Evolutionary conservation across 441 rosid species (phyloP).

Genomic region (Omphalea diandra): DNA sequence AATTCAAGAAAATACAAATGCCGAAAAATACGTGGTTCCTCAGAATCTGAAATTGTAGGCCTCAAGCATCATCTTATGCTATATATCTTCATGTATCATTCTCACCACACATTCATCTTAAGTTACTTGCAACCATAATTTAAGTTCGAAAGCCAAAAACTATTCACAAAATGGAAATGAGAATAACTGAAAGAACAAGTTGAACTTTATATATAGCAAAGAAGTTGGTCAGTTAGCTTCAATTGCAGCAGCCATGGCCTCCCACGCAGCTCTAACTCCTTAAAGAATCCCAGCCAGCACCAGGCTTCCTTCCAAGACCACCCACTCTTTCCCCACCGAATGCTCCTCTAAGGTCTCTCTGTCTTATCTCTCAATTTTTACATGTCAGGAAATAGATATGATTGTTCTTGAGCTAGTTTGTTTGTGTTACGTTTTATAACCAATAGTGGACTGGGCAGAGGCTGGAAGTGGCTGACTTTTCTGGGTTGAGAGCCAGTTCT

Average conservation of each 20-base stretch:
- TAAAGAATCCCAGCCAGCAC: constrained; percentile 65
- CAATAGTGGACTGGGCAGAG: too few relatives aligned
- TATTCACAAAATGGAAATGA: neutral
- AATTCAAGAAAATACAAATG: neutral
- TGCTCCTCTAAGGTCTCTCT: constrained; percentile 61
- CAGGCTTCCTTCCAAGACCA: constrained; percentile 58
- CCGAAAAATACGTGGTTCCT: constrained; percentile 34
- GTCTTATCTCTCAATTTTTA: constrained; percentile 14
- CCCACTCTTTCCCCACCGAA: constrained; percentile 65
- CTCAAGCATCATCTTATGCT: constrained; percentile 46
- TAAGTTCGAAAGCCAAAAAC: neutral
- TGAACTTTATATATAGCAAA: constrained; percentile 24
- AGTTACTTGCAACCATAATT: constrained; percentile 47
- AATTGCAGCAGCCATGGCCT: constrained; percentile 75
- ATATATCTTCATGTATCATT: constrained; percentile 31
- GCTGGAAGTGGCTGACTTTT: constrained; percentile 71
- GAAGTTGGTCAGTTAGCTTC: constrained; percentile 25
- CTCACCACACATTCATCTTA: constrained; percentile 53
- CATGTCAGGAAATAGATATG: neutral
- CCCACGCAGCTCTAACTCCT: constrained; percentile 87
- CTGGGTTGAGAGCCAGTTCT: constrained; percentile 64
- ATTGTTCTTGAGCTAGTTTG: too few relatives aligned
- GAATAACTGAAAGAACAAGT: constrained; percentile 4
- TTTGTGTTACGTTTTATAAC: too few relatives aligned
- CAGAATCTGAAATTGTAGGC: constrained; percentile 18